Conservation (phyloP, 805 yeast genomes). For the Ogataea angusta region DNA sequence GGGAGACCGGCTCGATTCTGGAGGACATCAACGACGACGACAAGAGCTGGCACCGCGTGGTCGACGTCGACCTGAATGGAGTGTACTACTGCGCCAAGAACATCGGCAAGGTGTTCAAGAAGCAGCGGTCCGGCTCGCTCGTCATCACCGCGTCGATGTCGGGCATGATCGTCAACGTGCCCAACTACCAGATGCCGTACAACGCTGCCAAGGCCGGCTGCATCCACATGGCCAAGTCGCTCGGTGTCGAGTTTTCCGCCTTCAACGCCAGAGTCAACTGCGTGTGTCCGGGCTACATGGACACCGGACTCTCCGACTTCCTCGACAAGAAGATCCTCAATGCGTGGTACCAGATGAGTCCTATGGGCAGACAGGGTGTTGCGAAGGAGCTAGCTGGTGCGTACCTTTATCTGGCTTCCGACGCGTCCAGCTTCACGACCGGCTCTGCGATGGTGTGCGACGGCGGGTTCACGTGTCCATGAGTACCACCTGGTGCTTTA, state of each 20-base stretch:
- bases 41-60: conserved; percentile 37
- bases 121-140: conserved; percentile 47
- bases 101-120: conserved; percentile 46
- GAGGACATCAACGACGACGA: conserved; percentile 35
- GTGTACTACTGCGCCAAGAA: conserved; percentile 52
- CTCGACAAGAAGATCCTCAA: conserved; percentile 27
- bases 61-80: conserved; percentile 49
- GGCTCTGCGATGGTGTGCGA: conserved; percentile 52
- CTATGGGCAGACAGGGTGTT: conserved; percentile 50
- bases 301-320: conserved; percentile 41
- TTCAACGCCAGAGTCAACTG: conserved; percentile 50
- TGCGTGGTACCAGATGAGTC: conserved; percentile 34
- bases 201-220: conserved; percentile 51
- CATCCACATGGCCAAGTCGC: conserved; percentile 44
- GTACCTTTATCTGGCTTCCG: conserved; percentile 50
- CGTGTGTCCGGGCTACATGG: conserved; percentile 51
- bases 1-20: conserved; percentile 34
- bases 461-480: conserved; percentile 42
- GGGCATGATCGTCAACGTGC: conserved; percentile 52
- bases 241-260: conserved; percentile 46
- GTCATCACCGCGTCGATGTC: conserved; percentile 57
- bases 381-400: conserved; percentile 53
- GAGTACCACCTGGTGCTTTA: neutral
- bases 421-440: conserved; percentile 48
- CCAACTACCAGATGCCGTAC: conserved; percentile 50